Evolutionary conservation across 495 filamentous ascomycete species (phyloP), one percentile per base, ranked within the genome.

Genomic region (Collariella sp.): DNA sequence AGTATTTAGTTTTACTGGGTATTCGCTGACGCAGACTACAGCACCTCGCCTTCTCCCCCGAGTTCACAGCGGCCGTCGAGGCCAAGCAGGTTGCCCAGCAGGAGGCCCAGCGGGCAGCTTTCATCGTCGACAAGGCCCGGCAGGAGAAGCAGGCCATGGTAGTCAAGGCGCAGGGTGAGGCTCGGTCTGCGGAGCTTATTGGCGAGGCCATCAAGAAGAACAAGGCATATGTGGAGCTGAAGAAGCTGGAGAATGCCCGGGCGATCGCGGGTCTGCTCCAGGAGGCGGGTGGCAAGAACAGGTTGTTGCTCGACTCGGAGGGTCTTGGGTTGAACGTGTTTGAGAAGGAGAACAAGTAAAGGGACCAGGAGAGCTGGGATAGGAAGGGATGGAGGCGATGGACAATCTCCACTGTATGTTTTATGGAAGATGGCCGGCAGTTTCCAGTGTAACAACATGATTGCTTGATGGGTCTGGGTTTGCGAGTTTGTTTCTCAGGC

Each of bases 71-170:
- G 26, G 93, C 93, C 34, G 93, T 98, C 56, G 93, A 97, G 76
- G 91, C 93, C 58, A 98, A 98, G 77, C 93, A 98, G 74, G 93
- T 98, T 52, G 93, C 93, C 15, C 93, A 98, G 63, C 93, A 98
- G 78, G 93, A 98, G 67, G 93, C 93, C 18, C 93, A 98, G 70
- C 84, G 91, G 52, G 93, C 93, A 26, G 93, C 93, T 39, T 98
- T 98, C 78, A 78, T 97, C 36, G 93, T 98, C 59, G 93, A 98
- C 80, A 97, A 97, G 75, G 93, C 93, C 34, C 87, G 93, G 56
- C 93, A 98, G 71, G 93, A 98, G 80, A 98, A 98, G 79, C 94
- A 97, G 76, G 93, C 93, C 54, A 96, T 88, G 76, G 91, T 98
- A 62, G 93, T 98, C 62, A 87, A 89, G 70, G 93, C 93, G 13